phyloP scores from a whole-genome alignment of 306 rosid species.

The Trichosanthes cucumerina region DNA sequence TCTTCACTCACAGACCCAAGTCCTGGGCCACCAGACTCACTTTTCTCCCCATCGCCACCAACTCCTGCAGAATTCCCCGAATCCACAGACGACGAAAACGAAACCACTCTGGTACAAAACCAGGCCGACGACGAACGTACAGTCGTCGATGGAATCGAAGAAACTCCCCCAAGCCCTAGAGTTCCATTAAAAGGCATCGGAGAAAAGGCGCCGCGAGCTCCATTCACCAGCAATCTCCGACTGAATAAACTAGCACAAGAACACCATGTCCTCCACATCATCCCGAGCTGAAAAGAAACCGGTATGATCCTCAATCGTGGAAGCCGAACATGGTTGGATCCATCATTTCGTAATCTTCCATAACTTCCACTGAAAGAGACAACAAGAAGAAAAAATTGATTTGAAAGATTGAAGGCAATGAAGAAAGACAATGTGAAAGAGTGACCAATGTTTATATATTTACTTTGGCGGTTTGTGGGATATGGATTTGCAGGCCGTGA shows the following conservation, averaged over 20 bases:
- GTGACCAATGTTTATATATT: neutral
- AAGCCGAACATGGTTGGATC: neutral
- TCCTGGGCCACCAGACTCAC: neutral
- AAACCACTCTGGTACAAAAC: neutral
- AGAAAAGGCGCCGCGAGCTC: neutral
- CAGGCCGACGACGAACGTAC: neutral
- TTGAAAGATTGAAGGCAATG: neutral
- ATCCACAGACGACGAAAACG: neutral
- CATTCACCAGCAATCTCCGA: constrained; percentile 6
- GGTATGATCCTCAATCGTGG: neutral
- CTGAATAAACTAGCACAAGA: neutral
- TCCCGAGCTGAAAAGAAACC: neutral
- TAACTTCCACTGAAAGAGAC: neutral
- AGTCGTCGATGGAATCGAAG: neutral
- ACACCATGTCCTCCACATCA: constrained; percentile 21
- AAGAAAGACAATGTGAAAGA: neutral
- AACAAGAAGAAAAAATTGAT: neutral
- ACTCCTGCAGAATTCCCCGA: constrained; percentile 4
- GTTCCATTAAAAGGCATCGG: neutral
- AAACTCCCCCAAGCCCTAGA: neutral
- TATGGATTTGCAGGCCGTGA: neutral
- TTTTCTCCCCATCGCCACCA: neutral
- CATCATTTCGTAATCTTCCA: neutral
- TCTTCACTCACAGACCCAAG: neutral
- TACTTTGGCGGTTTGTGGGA: neutral